Base-by-base conservation (phyloP, 2,329 filamentous ascomycete genomes). In the Leptodontidium sp. region DNA sequence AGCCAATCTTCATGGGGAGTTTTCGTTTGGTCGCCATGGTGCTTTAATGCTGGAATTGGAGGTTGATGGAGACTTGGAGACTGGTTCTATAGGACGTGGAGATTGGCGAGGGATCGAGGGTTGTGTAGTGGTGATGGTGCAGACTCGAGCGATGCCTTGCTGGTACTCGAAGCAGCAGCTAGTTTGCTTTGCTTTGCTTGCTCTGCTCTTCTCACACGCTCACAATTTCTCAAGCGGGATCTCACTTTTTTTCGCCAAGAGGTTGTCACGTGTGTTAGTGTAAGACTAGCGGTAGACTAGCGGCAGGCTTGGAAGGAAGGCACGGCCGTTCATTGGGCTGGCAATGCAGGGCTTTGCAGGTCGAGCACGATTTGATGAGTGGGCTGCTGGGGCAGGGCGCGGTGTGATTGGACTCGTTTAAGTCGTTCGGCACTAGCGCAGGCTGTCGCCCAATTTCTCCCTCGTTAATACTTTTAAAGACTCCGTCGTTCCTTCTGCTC, bases 11-110 rank as follows among this genome's bases (percentile, higher is more conserved):
- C 68, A 83, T 82, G 69, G 86, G 81, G 67, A 84, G 82, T 84
- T 89, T 90, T 77, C 87, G 83, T 80, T 88, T 90, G 55, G 87
- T 85, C 70, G 87, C 87, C 85, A 89, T 88, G 70, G 70, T 69
- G 52, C 9, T 26, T 29, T 17, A 24, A 2, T 45, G 57, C 4
- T 47, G 21, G 21, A 49, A 35, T 15, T 64, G 14, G 21, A 52
- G 21, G 4, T 55, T 1, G n/a, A 29, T 7, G 14, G 21, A 17
- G 38, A 32, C 24, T 15, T 45, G 24, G 15, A 5, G 8, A n/a
- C n/a, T 26, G 43, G 9, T 58, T 15, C 32, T 40, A 24, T 21
- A 32, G n/a, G 15, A n/a, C 8, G 7, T n/a, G 17, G 40, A 35
- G 8, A 15, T 26, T 49, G 40, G 40, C 43, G 49, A 50, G n/a